phyloP scores from a whole-genome alignment of 768 basidiomycete genomes.

The Austroboletus eburneus region DNA sequence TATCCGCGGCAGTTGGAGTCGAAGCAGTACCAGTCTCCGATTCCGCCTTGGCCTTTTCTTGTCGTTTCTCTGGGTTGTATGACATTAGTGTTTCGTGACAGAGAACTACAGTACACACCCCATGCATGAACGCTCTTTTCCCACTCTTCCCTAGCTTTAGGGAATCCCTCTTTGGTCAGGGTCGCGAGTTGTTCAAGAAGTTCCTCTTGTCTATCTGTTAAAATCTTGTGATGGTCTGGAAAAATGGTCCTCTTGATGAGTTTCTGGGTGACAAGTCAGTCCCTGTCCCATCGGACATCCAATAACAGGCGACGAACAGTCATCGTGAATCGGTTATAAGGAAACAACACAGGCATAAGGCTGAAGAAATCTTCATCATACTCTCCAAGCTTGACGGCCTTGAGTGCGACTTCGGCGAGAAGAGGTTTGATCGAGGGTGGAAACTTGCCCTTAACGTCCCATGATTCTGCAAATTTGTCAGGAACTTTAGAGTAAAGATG shows the following conservation, averaged over 20 bases:
- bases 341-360: slow-evolving; percentile 81
- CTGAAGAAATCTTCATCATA: slow-evolving; percentile 93
- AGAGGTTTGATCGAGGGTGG: slow-evolving; percentile 73
- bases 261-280: slow-evolving; percentile 52
- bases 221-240: slow-evolving; percentile 60
- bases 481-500: not conserved
- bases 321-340: slow-evolving; percentile 96
- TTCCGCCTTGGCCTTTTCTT: slow-evolving; percentile 50
- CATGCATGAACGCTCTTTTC: slow-evolving; percentile 65
- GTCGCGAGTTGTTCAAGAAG: slow-evolving; percentile 58
- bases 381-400: slow-evolving; percentile 79
- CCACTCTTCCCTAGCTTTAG: slow-evolving; percentile 72
- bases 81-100: not conserved
- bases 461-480: slow-evolving; percentile 50
- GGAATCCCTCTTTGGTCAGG: slow-evolving; percentile 61
- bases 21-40: slow-evolving; percentile 31
- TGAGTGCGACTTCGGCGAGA: slow-evolving; percentile 65
- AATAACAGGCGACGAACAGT: slow-evolving; percentile 44
- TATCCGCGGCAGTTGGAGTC: slow-evolving; percentile 22
- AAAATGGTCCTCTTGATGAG: slow-evolving; percentile 90
- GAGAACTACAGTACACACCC: slow-evolving; percentile 42
- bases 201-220: slow-evolving; percentile 65
- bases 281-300: not conserved
- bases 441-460: slow-evolving; percentile 85
- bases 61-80: slow-evolving; percentile 40